phyloP scores from a whole-genome alignment of 2,329 filamentous ascomycete genomes.

The Aspergillus melleus region DNA sequence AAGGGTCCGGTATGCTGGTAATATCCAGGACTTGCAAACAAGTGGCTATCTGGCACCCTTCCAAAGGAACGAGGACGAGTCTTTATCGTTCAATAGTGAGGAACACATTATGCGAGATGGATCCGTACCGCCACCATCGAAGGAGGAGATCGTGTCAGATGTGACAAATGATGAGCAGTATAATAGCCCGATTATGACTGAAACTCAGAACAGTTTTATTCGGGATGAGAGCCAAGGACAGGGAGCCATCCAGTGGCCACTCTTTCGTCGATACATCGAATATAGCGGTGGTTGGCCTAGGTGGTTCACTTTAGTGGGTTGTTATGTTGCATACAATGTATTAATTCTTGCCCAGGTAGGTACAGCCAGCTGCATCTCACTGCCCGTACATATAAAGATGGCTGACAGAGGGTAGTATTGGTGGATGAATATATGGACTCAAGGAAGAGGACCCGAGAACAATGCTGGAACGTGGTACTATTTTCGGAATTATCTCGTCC shows the following conservation, averaged over 20 bases:
- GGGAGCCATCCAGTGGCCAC: conserved; percentile 64
- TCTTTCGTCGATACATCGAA: conserved; percentile 54
- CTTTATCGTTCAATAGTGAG: conserved; percentile 23
- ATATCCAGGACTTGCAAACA: conserved; percentile 59
- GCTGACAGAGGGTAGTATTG: conserved; percentile 34
- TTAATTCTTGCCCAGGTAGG: conserved; percentile 58
- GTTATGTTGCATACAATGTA: conserved; percentile 55
- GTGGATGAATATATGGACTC: conserved; percentile 51
- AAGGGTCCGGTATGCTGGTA: conserved; percentile 62
- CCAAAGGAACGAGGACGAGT: conserved; percentile 42
- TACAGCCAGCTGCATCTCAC: conserved; percentile 24
- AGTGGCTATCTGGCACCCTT: conserved; percentile 43
- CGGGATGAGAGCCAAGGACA: conserved; percentile 72
- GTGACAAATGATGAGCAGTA: background rate
- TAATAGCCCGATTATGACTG: background rate
- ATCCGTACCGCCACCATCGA: too few species aligned
- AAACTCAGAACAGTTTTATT: conserved; percentile 64
- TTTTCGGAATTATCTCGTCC: conserved; percentile 57
- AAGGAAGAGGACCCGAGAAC: conserved; percentile 4
- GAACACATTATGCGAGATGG: conserved; percentile 1
- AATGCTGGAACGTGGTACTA: conserved; percentile 50
- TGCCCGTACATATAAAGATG: background rate
- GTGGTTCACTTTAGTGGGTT: conserved; percentile 58
- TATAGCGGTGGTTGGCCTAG: conserved; percentile 70
- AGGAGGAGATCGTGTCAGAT: background rate